phyloP scores from a whole-genome alignment of 1,284 basidiomycete genomes.

The Marasmius fiardii region DNA sequence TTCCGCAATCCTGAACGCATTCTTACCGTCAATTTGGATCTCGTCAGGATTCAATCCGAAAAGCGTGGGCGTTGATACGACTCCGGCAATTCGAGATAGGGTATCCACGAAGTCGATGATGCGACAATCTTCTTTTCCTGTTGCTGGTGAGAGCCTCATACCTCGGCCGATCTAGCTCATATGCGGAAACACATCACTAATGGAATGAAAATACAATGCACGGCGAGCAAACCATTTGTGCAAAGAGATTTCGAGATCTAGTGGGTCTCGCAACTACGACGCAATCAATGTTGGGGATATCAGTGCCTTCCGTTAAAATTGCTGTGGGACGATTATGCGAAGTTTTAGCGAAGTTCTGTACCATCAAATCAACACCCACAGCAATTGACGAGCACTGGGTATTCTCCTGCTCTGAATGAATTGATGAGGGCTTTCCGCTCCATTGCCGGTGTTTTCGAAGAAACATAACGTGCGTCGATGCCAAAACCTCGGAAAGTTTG shows the following conservation, averaged over 20 bases:
- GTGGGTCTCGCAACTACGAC: slow-evolving; percentile 87
- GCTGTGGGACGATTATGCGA: slow-evolving; percentile 39
- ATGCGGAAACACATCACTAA: background rate
- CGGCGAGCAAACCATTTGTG: slow-evolving; percentile 78
- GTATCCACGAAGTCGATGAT: slow-evolving; percentile 93
- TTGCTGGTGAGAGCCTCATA: slow-evolving; percentile 79
- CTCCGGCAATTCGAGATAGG: slow-evolving; percentile 61
- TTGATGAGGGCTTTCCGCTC: slow-evolving; percentile 68
- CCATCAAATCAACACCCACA: slow-evolving; percentile 41
- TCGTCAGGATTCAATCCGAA: slow-evolving; percentile 83
- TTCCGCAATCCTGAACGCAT: slow-evolving; percentile 12
- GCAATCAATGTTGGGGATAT: slow-evolving; percentile 92
- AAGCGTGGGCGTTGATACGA: slow-evolving; percentile 81
- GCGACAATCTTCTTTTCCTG: slow-evolving; percentile 83
- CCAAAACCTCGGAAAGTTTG: slow-evolving; percentile 72
- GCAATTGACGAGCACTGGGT: slow-evolving; percentile 91
- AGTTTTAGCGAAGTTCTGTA: background rate
- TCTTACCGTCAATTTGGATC: slow-evolving; percentile 53
- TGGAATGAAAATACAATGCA: background rate
- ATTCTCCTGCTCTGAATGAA: slow-evolving; percentile 70
- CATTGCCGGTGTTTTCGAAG: slow-evolving; percentile 62
- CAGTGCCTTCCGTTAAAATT: slow-evolving; percentile 89
- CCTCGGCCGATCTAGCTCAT: slow-evolving; percentile 81
- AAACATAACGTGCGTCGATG: slow-evolving; percentile 84
- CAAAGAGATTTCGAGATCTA: slow-evolving; percentile 83